Percentiles rank a stretch among this genome's conserved stretches.
Conservation (phyloP, 768 basidiomycete species). For the Tulasnella sp. region DNA sequence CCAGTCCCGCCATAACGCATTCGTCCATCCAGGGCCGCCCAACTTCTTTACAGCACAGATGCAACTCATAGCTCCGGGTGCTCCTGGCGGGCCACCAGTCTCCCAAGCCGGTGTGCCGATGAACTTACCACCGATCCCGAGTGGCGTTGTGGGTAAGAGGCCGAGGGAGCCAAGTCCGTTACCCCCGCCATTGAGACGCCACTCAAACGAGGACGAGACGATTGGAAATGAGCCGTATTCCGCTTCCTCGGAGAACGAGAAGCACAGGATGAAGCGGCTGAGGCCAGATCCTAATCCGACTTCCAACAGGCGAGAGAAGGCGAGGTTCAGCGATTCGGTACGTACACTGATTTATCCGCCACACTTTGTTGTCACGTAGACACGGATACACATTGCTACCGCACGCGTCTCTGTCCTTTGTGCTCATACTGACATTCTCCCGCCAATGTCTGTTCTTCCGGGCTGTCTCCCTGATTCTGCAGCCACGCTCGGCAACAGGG, state of each 20-base stretch:
- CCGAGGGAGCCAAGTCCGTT: not conserved
- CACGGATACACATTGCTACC: slow-evolving; percentile 3
- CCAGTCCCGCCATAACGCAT: not conserved
- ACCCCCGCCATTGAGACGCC: too few species aligned
- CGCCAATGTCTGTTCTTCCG: not conserved
- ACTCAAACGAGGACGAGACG: too few species aligned
- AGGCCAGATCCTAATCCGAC: slow-evolving; percentile 1
- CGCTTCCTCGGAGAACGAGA: not conserved
- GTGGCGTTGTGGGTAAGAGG: slow-evolving; percentile 1
- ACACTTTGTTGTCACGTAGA: not conserved
- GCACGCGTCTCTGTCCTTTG: not conserved
- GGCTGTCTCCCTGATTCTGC: not conserved
- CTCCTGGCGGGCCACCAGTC: not conserved
- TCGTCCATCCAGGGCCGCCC: not conserved
- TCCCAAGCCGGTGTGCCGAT: slow-evolving; percentile 5
- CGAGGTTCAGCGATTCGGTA: slow-evolving; percentile 16
- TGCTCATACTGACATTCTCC: not conserved
- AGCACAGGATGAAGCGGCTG: slow-evolving; percentile 2
- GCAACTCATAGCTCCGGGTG: slow-evolving; percentile 6
- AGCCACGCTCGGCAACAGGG: not conserved
- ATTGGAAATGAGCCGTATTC: too few species aligned
- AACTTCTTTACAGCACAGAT: too few species aligned
- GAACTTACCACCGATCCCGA: slow-evolving; percentile 10
- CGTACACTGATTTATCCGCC: not conserved
- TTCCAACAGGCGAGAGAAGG: slow-evolving; percentile 8